Evolutionary conservation across 495 filamentous ascomycete genomes (phyloP), one percentile per base, ranked within the genome.

Genomic region (Penicillium egyptiacum): DNA sequence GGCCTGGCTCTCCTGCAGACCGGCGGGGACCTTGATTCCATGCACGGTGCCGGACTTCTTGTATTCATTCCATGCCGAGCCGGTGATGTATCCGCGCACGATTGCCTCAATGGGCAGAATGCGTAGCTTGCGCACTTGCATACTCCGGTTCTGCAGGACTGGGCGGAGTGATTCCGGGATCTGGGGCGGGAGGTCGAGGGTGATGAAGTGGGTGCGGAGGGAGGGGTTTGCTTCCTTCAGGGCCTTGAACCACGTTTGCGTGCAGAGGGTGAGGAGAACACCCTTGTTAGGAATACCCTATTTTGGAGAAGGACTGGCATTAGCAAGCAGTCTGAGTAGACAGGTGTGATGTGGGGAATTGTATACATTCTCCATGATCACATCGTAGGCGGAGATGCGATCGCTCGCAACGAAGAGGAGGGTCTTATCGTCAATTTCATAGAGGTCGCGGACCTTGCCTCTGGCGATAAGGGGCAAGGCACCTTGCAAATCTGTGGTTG

Each of bases 371-470:
- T 80, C 78, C 84, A 96, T 86, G 61, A 96, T 83, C 61, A 96
- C 89, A 81, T 97, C 93, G 78, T 89, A 96, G 50, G 93, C 93
- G 52, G 90, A 96, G 75, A 97, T 95, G 59, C 93, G 88, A 71
- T 98, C 93, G 20, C 87, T 88, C 17, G 94, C 86, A 40, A 95
- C 85, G 72, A 98, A 95, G 40, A 96, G 86, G 7, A 97, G 81
- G 2, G 87, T 89, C 52, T 84, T 75, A 22, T 86, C 77, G 69
- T 91, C 85, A 52, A 95, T 72, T 53, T 84, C 79, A 66, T 90
- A 97, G 20, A 97, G 73, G 64, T 92, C 88, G 59, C 91, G 83
- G 40, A 96, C 91, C 75, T 96, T 96, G 56, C 91, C 87, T 28
- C 79, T 75, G 37, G 83, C 81, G 37, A 89, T 60, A 16, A 83